Base-by-base conservation (phyloP, 805 yeast species). In the Starmerella asiatica region DNA sequence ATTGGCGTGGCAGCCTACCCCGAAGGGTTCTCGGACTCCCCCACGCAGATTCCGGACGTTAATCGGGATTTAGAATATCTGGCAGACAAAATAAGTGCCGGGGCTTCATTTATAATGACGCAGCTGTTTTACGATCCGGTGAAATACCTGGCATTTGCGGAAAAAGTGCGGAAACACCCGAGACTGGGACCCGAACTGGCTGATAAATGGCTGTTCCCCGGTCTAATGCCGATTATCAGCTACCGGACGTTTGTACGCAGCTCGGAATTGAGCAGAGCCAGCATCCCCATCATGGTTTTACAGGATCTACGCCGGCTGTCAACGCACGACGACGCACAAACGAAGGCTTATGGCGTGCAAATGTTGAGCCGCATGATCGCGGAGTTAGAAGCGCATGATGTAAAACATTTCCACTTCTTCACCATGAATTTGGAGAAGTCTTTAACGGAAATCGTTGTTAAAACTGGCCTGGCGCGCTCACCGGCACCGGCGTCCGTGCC, bases 1-100 rank as follows among this genome's bases (percentile, higher is more conserved):
- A 67, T 88, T 40, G 98, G 98, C 44, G 98, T 88, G 14, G 98
- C 98, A 2, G 96, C 93, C 1, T 88, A 88, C 58, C 95, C 98
- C 7, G 98, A 88, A 57, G 98, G 98, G 16, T 96, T 88, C 60
- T 85, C 83, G 27, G 94, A 86, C 50, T 88, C 93, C 12, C 69
- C 84, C 1, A 82, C 77, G 50, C 60, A 73, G 7, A 68, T 67
- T 27, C 94, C 85, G 57, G 71, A 74, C 51, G 75, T 78, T 1
- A 56, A 57, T 18, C 69, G 69, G 34, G 98, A 88, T 58, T 54
- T 88, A 34, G 88, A 91, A 5, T 84, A 60, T 55, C 68, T 91
- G 59, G 71, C 75, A 36, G 93, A 83, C 49, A 91, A 91, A 58
- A 70, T 88, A 19, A 70, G 76, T 42, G 96, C 97, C 1, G 98